Base-by-base conservation (phyloP, 371 early-diverging fungal species). In the Syncephalastrum monosporum region DNA sequence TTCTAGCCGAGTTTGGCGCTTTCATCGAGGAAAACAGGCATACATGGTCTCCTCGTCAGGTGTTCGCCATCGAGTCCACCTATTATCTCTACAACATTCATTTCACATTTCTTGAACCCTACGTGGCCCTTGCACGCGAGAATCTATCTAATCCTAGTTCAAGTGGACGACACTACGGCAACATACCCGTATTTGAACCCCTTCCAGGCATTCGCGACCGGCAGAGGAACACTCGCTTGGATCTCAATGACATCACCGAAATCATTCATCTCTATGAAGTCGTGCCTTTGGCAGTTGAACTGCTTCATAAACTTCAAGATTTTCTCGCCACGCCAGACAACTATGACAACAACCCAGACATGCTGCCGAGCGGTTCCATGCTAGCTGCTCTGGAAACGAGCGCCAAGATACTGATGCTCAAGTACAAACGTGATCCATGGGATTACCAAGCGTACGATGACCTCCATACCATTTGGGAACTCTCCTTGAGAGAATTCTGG, bases 1-100 rank as follows among this genome's bases (percentile, higher is more conserved):
- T 54, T n/a, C 43, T 72, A 38, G 14, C 55, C 7, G 16, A 56
- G 27, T 77, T 77, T 58, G 55, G 67, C 47, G 59, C 52, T 21
- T 79, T 77, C 55, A 82, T 82, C 58, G 68, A 74, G 42, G 57
- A 66, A 44, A 69, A 79, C 41, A 65, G 68, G 59, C 69, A 75
- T 59, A 64, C 65, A 27, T 72, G 73, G 72, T 47, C 69, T 4
- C 42, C 50, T 4, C 49, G 27, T 15, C 72, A 72, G 41, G 41
- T 48, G 10, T 66, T 57, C 33, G 54, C 59, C 12, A 72, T 72
- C 8, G 60, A 72, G 49, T 42, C 61, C 24, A 59, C 61, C 1
- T 66, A 53, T 45, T 43, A 58, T 2, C 38, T 72, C 0, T 66
- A 67, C 33, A 55, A 52, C 38, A 63, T 68, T 16, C 69, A 72